Base-by-base conservation (phyloP, 192 early-diverging fungal genomes). In the Anaeromyces robustus region DNA sequence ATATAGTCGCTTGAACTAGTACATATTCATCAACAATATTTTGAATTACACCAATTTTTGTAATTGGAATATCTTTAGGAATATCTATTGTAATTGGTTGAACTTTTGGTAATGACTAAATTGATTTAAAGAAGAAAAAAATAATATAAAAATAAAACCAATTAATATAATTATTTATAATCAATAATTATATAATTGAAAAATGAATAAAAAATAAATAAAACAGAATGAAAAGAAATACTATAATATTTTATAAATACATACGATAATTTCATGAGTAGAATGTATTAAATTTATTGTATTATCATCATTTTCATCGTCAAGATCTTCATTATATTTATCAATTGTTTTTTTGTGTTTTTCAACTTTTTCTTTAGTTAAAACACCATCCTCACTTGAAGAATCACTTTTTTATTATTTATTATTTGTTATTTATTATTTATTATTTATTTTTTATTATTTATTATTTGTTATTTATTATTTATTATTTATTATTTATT, bases 21-120 rank as follows among this genome's bases (percentile, higher is more conserved):
- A 98, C 87, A 13, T 90, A 87, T 77, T 90, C 88, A 11, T 91
- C 92, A 22, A 99, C 95, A 1, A 93, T 84, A 28, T 87, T 84
- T 78, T 91, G 86, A 52, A 99, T 83, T 7, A 77, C 32, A 29
- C 97, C 97, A 30, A 96, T 86, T 0, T 82, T 59, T 29, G 83
- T 80, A 11, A 95, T 79, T 18, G 87, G 78, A 1, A 87, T 84
- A 28, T 90, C 84, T 13, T 80, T 82, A 0, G 93, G 91, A 6
- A 93, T 86, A 16, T 30, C n/a, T 29, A 85, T 77, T 29, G 84
- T 80, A 26, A 86, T 68, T n/a, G 84, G 87, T 19, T 89, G 83
- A n/a, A 86, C 84, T n/a, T 79, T 78, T 17, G 86, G 87, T 18
- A 84, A 52, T 52, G 43, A 52, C 43, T 52, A 52, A 14, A 14